These are phyloP conservation scores for Phragmites australis DNA, from an alignment of 176 grass and related monocot species.

Conservation along the genomic window DNA sequence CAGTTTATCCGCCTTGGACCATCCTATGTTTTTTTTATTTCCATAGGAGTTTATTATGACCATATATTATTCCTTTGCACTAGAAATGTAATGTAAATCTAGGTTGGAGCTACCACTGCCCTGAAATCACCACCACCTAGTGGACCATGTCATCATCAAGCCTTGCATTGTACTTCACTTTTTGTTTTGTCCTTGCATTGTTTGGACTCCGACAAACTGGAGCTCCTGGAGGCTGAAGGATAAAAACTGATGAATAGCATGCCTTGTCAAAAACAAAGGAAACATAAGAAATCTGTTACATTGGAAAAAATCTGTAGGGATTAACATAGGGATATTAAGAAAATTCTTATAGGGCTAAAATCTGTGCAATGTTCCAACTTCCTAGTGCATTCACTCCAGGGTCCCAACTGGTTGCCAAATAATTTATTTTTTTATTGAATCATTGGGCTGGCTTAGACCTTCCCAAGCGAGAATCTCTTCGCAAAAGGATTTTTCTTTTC, in stretches of 20 bases:
- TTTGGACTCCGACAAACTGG: background rate
- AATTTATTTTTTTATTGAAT: constrained; percentile 9
- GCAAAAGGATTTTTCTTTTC: too few species aligned
- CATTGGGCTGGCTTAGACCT: background rate
- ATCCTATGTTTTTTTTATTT: constrained; percentile 1
- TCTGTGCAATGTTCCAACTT: background rate
- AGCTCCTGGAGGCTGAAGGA: background rate
- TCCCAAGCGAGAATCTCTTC: too few species aligned
- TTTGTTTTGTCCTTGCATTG: constrained; percentile 18
- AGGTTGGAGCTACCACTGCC: background rate
- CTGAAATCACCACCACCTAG: background rate
- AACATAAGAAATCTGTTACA: background rate
- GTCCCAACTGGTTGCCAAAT: background rate
- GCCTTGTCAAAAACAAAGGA: background rate
- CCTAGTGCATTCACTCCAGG: background rate
- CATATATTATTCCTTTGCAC: background rate
- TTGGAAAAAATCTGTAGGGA: background rate
- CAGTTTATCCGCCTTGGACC: background rate
- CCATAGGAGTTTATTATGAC: background rate
- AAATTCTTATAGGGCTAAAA: background rate
- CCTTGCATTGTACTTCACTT: background rate
- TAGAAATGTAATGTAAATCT: background rate
- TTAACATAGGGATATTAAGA: background rate
- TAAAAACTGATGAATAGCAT: background rate
- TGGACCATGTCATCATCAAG: constrained; percentile 23